Base-by-base conservation (phyloP, 805 yeast genomes). In the Myxozyma sirexii region DNA sequence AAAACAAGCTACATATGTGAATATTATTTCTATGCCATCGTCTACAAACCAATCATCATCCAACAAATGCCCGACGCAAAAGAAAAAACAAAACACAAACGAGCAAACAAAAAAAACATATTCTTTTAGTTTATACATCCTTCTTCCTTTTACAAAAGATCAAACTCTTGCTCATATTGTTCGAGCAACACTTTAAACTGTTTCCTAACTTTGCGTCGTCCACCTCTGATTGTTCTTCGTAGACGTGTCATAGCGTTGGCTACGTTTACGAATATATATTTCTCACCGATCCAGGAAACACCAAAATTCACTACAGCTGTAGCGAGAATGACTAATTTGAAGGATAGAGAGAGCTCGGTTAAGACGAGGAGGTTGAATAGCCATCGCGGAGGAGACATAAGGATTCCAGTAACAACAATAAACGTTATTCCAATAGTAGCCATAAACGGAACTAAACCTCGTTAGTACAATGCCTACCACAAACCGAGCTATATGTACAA, bases 361-460 rank as follows among this genome's bases (percentile, higher is more conserved):
- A 94, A 75, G 69, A 91, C 94, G 83, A 94, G 85, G 62, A 89
- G 74, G 2, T 77, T 71, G 0, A 93, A 96, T 62, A 86, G 70
- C 71, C 78, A 72, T 0, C 85, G 76, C 12, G 79, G 77, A 2
- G 83, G 79, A 50, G 80, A 75, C 4, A 72, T 66, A 83, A 92
- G 86, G 65, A 90, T 74, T 2, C 72, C 54, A 0, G 79, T 62
- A 15, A 93, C 85, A 8, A 84, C 60, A 4, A 77, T 50, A 0
- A 80, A 56, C 0, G 96, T 82, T 0, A 76, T 60, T 0, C 76
- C 63, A 43, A 88, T 77, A 53, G 91, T 90, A 1, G 77, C 42
- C 53, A 94, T 76, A 71, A 91, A 93, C 5, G 96, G 96, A 10
- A 65, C 52, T 58, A 3, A 24, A 33, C 17, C 35, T 4, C 19